A percentile compares a stretch with the other conserved stretches of the same genome.
Evolutionary conservation across 768 basidiomycete genomes (phyloP).

Genomic region (Boletus vermiculosoides): DNA sequence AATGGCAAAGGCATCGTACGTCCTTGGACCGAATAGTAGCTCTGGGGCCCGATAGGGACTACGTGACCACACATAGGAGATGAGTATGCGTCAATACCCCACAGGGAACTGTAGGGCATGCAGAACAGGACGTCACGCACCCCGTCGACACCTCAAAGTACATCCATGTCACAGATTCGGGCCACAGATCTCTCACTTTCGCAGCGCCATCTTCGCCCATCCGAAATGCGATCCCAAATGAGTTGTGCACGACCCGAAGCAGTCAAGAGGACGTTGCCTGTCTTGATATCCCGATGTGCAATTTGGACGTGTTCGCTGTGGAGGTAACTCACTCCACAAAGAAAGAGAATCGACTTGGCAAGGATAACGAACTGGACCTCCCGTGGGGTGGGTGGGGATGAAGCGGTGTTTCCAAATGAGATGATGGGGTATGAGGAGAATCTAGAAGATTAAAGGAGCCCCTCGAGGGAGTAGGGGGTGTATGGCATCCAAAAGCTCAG

Average conservation of each 20-base stretch:
- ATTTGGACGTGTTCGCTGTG: conserved; percentile 52
- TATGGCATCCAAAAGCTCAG: conserved; percentile 72
- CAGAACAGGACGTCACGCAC: conserved; percentile 40
- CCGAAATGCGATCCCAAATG: conserved; percentile 71
- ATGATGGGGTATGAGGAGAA: conserved; percentile 25
- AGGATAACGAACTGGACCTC: conserved; percentile 44
- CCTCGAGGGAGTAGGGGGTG: conserved; percentile 48
- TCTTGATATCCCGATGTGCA: conserved; percentile 88
- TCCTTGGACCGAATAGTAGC: conserved; percentile 70
- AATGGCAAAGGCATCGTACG: conserved; percentile 67
- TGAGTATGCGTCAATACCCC: neutral
- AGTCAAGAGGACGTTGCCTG: conserved; percentile 72
- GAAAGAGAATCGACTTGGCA: conserved; percentile 58
- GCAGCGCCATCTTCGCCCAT: conserved; percentile 26
- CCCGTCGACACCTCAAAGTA: conserved; percentile 88
- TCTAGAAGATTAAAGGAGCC: conserved; percentile 42
- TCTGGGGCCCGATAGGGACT: conserved; percentile 90
- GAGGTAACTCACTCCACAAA: conserved; percentile 65
- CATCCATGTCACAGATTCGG: conserved; percentile 56
- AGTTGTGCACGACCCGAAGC: conserved; percentile 61
- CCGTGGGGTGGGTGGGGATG: conserved; percentile 7
- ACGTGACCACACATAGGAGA: conserved; percentile 27
- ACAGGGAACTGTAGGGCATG: neutral
- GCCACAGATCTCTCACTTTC: conserved; percentile 55
- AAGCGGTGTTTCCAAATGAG: conserved; percentile 9